phyloP scores from a whole-genome alignment of 2,329 filamentous ascomycete genomes.

The Fusarium brevicatenulatum region DNA sequence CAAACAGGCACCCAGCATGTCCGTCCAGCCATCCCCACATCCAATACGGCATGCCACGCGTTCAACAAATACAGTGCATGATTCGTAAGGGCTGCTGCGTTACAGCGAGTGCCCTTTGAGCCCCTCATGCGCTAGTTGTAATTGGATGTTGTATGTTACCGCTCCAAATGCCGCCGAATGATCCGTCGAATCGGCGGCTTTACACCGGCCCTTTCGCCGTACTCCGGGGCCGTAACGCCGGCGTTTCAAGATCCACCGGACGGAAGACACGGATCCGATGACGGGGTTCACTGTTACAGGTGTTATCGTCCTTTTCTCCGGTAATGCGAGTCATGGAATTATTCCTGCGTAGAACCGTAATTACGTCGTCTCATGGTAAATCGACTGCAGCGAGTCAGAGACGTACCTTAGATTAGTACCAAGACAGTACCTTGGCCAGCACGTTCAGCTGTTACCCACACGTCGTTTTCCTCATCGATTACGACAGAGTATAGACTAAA shows the following conservation, averaged over 20 bases:
- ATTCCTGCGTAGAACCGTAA: background rate
- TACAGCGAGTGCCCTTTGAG: background rate
- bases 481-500: background rate
- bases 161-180: background rate
- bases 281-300: slow-evolving; percentile 3
- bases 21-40: slow-evolving; percentile 7
- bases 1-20: slow-evolving; percentile 5
- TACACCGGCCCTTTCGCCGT: slow-evolving; percentile 8
- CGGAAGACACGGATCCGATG: slow-evolving; percentile 11
- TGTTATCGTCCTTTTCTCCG: background rate
- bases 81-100: slow-evolving; percentile 4
- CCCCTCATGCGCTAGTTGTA: background rate
- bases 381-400: background rate
- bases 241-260: slow-evolving; percentile 28
- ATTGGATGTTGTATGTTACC: background rate
- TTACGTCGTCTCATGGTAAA: background rate
- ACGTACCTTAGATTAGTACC: background rate
- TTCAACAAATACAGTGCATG: slow-evolving; percentile 35
- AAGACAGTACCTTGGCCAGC: background rate
- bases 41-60: slow-evolving; percentile 33
- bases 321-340: background rate
- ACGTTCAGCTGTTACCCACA: slow-evolving; percentile 7
- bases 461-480: background rate
- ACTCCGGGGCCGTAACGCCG: slow-evolving; percentile 22
- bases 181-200: slow-evolving; percentile 20